A percentile compares a stretch with the other conserved stretches of the same genome.
phyloP scores from a whole-genome alignment of 2,329 filamentous ascomycete genomes.

The Grosmannia huntii region DNA sequence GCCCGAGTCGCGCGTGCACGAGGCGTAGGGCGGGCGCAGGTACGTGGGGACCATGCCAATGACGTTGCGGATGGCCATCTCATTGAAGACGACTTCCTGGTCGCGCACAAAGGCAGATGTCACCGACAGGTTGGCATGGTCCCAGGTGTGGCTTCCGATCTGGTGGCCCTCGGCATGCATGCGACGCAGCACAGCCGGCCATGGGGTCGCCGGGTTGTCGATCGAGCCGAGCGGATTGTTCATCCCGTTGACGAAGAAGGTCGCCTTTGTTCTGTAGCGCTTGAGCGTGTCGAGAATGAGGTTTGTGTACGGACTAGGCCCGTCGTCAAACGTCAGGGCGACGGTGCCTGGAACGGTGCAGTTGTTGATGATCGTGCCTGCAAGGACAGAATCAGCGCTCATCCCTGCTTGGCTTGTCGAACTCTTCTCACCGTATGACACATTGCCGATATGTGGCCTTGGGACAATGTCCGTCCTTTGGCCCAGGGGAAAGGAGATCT shows the following conservation, averaged over 20 bases:
- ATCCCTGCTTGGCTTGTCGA: too few relatives aligned
- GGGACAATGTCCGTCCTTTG: neutral
- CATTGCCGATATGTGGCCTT: neutral
- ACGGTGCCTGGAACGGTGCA: constrained; percentile 43
- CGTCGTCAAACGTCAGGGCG: constrained; percentile 58
- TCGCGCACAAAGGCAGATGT: constrained; percentile 19
- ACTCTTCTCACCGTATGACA: neutral
- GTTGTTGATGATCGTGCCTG: constrained; percentile 29
- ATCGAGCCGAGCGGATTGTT: constrained; percentile 43
- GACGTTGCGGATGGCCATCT: constrained; percentile 29
- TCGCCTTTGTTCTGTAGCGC: constrained; percentile 47
- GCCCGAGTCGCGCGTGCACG: constrained; percentile 22
- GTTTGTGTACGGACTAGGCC: constrained; percentile 46
- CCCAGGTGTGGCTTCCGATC: constrained; percentile 34
- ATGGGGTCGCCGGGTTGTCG: constrained; percentile 32
- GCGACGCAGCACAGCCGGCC: constrained; percentile 29
- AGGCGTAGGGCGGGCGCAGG: constrained; percentile 26
- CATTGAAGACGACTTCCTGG: constrained; percentile 29
- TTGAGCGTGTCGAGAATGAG: constrained; percentile 46
- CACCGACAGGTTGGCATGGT: constrained; percentile 23
- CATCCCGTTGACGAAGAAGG: constrained; percentile 52
- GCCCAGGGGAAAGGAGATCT: neutral
- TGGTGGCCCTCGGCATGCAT: constrained; percentile 33
- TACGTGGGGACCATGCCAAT: constrained; percentile 33
- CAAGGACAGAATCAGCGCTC: neutral